Conservation (phyloP, 73 alveolate genomes). For the Blepharisma stoltei region DNA sequence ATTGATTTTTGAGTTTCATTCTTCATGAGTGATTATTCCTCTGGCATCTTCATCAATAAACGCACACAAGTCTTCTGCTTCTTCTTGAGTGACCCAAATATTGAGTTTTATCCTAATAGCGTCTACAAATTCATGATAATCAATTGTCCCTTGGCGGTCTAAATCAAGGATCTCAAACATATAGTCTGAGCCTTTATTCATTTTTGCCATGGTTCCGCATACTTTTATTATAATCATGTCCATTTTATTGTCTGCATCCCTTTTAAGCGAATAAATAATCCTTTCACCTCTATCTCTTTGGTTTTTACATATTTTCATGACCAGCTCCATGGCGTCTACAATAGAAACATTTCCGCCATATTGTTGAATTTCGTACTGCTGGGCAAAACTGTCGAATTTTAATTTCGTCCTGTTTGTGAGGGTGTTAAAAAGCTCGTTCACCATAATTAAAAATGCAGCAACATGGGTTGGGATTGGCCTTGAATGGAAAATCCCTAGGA, state of each 20-base stretch:
- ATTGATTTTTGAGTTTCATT: constrained; percentile 8
- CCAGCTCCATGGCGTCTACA: constrained; percentile 26
- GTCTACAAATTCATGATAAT: constrained; percentile 24
- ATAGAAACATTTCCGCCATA: constrained; percentile 32
- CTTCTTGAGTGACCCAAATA: constrained; percentile 23
- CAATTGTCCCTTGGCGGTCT: background rate
- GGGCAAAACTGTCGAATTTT: background rate
- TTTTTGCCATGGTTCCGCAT: constrained; percentile 11
- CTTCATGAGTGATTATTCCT: background rate
- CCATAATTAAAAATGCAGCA: background rate
- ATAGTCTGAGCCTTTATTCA: background rate
- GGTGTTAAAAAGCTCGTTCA: background rate
- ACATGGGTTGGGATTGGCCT: constrained; percentile 1
- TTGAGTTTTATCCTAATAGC: background rate
- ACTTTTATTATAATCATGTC: background rate
- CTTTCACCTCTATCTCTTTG: constrained; percentile 21
- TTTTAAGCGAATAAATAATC: background rate
- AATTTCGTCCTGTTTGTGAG: background rate
- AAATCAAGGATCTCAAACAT: constrained; percentile 18
- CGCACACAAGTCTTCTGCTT: constrained; percentile 26
- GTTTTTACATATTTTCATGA: constrained; percentile 13
- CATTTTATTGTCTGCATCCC: background rate
- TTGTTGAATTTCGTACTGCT: constrained; percentile 8
- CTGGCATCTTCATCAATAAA: background rate
- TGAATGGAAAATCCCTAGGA: background rate